Evolutionary conservation across 331 rosid species (phyloP), one percentile per base, ranked within the genome.

Genomic region (Acacia pycnantha): DNA sequence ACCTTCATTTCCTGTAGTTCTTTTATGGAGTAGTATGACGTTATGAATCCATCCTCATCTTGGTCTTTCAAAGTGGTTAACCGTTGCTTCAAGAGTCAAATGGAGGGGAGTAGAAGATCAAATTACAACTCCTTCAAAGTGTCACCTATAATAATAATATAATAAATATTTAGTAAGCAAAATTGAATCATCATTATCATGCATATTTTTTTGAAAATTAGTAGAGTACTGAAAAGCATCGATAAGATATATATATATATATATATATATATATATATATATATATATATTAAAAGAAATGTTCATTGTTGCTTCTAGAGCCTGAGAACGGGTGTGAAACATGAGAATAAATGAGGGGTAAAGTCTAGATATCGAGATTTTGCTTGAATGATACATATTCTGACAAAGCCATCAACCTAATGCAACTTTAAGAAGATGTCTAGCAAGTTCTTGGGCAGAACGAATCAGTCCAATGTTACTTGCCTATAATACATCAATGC

Each of bases 401-500:
- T 54, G 88, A 83, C 73, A 46, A 41, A 68, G 78, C 70, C 82
- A 79, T 84, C 75, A 84, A 58, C 81, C 89, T 79, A 82, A 62
- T 79, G 87, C 84, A 69, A 85, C 86, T 77, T 83, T 83, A 75
- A 83, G 76, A 70, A 80, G 74, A 85, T 74, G 80, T 76, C 93
- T 89, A 86, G 90, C 86, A 81, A 85, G 69, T 84, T 86, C 82
- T 86, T 81, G 72, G 74, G 85, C 66, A 82, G 48, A 90, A 84
- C 84, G 88, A 85, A 86, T 84, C 87, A 82, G 88, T 79, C 85
- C 88, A 85, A 82, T 72, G 77, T 82, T 85, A 62, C 86, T 88
- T 83, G 88, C 86, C 93, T 90, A 88, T 83, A 78, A 82, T 81
- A 86, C 88, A 91, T 86, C 89, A 88, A 84, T 78, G 86, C 75